These are phyloP conservation scores for Trypethelium eluteriae DNA, from an alignment of 495 filamentous ascomycete genomes.

Conservation along the genomic window DNA sequence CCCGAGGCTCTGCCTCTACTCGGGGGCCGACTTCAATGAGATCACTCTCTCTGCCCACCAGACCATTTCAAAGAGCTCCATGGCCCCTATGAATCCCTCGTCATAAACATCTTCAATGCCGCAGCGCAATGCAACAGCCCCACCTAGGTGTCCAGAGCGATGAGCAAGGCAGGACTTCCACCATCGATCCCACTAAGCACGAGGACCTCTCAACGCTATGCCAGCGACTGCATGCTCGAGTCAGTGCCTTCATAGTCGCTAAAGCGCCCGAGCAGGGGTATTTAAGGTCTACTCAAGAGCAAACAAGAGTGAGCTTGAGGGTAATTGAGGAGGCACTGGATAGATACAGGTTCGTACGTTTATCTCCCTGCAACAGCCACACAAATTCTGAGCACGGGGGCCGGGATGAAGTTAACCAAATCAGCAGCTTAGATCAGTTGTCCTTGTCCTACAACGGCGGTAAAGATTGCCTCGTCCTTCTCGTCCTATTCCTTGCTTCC, in stretches of 20 bases:
- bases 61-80: neutral
- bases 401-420: constrained; percentile 4
- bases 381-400: neutral
- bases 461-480: constrained; percentile 91
- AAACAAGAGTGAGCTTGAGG: constrained; percentile 59
- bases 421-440: constrained; percentile 58
- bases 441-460: constrained; percentile 96
- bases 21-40: neutral
- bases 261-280: constrained; percentile 46
- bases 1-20: constrained; percentile 1
- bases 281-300: constrained; percentile 59
- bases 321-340: constrained; percentile 66
- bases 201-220: constrained; percentile 41
- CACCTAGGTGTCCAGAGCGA: constrained; percentile 2
- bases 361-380: neutral
- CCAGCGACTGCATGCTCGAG: constrained; percentile 51
- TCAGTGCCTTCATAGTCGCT: constrained; percentile 61
- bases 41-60: neutral
- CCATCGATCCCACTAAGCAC: constrained; percentile 4
- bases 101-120: neutral
- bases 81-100: neutral
- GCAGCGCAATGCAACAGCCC: constrained; percentile 11
- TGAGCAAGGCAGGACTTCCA: constrained; percentile 5
- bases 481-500: constrained; percentile 77
- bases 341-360: constrained; percentile 53